Evolutionary conservation across 169 alveolate species (phyloP), one percentile per base, ranked within the genome.

Genomic region (Eimeria sp.): DNA sequence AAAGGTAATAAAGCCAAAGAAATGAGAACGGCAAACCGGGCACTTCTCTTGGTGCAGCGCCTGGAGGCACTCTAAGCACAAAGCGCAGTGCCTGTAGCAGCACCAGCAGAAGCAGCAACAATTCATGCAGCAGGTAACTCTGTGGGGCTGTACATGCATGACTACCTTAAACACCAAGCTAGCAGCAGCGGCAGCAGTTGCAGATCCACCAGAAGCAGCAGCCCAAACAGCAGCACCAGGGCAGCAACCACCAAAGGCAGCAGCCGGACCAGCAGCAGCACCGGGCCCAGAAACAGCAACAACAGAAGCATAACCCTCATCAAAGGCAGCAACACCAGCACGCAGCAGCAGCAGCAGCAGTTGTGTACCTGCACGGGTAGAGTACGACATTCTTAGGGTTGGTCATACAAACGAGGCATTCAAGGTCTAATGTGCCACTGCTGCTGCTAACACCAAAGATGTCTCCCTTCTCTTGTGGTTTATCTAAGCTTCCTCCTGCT

Each of bases 21-120:
- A 97, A 30, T 65, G 91, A 57, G 97, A 86, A 45, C 98, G 95
- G 73, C 98, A 97, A 25, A 97, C 72, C n/a, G 98, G 98, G 72
- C 98, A 97, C 30, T 94, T 95, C 88, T 97, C 98, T 72, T 97
- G 98, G 75, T 96, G 97, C 40, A 97, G 87, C 51, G 98, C 89
- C 43, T 96, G 97, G 76, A 97, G 92, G 87, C 98, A 97, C 47
- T 92, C 95, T 61, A 89, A 90, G 90, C 98, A 97, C 51, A 82
- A 67, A 30, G 94, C 63, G 91, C 96, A 94, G 83, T 94, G 96
- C 43, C 96, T 80, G 89, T 14, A 54, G 61, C 61, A 54, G 61
- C 61, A 54, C 6, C 61, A 54, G 61, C 61, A 54, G 61, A 7
- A 54, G 61, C 61, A 54, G 61, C 61, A 54, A 11, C 61, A 34